These are phyloP conservation scores for Heterobasidion annosum DNA, from an alignment of 1,284 basidiomycete genomes.

Conservation along the genomic window DNA sequence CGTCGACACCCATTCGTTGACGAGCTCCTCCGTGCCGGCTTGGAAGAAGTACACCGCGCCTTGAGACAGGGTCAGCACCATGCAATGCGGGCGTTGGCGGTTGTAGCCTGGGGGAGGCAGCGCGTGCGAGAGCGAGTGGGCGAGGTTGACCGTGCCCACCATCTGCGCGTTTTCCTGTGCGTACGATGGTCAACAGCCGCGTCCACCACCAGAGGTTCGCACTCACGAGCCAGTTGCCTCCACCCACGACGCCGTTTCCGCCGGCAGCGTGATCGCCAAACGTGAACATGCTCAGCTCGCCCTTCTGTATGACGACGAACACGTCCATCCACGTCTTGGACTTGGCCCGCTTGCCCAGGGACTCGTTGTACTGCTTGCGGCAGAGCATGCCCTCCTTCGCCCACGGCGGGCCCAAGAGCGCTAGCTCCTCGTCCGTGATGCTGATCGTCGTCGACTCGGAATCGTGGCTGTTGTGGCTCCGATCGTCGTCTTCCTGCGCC, in stretches of 20 bases:
- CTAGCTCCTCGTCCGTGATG: conserved; percentile 90
- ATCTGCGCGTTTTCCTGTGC: conserved; percentile 74
- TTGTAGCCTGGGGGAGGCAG: conserved; percentile 91
- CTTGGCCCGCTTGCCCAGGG: conserved; percentile 71
- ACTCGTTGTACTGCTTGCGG: conserved; percentile 92
- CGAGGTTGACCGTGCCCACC: conserved; percentile 74
- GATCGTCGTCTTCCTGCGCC: conserved; percentile 83
- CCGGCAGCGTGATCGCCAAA: conserved; percentile 67
- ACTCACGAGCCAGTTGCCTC: conserved; percentile 94
- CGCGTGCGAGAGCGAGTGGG: conserved; percentile 84
- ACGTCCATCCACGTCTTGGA: conserved; percentile 88
- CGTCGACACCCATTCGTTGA: conserved; percentile 96
- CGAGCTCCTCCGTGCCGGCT: conserved; percentile 94
- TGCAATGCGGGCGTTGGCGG: conserved; percentile 83
- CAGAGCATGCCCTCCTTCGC: conserved; percentile 96
- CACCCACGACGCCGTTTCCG: conserved; percentile 67
- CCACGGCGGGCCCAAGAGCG: conserved; percentile 93
- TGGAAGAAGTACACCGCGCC: conserved; percentile 96
- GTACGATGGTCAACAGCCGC: conserved; percentile 4
- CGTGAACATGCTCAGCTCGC: conserved; percentile 90
- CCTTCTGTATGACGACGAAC: conserved; percentile 93
- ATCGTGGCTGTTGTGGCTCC: conserved; percentile 56
- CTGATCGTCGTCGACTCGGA: conserved; percentile 64
- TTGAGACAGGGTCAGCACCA: conserved; percentile 85
- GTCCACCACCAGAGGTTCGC: conserved; percentile 5